These are phyloP conservation scores for Vaccinium vitisidaea DNA, from an alignment of 148 eudicot species.

Conservation along the genomic window DNA sequence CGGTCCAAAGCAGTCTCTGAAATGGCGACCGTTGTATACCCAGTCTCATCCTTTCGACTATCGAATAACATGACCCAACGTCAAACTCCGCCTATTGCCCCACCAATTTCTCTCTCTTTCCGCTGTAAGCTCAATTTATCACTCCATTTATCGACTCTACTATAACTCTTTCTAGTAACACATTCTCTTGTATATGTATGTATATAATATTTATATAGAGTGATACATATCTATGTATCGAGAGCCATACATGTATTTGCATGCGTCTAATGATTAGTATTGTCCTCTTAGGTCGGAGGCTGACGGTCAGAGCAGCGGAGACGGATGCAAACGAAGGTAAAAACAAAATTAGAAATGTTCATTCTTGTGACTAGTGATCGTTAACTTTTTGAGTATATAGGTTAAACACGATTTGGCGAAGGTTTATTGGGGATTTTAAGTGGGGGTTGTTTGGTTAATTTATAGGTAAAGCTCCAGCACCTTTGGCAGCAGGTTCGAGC, in stretches of 20 bases:
- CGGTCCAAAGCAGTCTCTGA: not conserved
- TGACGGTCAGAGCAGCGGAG: conserved; percentile 69
- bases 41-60: conserved; percentile 40
- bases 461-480: conserved; percentile 65
- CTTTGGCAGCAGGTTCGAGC: conserved; percentile 67
- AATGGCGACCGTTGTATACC: conserved; percentile 55
- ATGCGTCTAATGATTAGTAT: not conserved
- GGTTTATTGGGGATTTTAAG: not conserved
- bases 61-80: conserved; percentile 36
- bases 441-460: conserved; percentile 8
- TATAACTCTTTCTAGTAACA: not conserved
- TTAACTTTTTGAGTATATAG: not conserved
- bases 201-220: not conserved
- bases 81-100: conserved; percentile 16
- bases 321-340: conserved; percentile 73
- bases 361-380: not conserved
- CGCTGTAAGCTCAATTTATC: conserved; percentile 38
- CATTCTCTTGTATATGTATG: not conserved
- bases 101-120: conserved; percentile 35
- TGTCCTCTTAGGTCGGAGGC: conserved; percentile 49
- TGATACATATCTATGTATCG: too few relatives aligned
- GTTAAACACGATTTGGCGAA: not conserved
- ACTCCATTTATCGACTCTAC: not conserved
- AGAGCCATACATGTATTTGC: too few relatives aligned
- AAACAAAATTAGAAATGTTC: not conserved